phyloP scores from a whole-genome alignment of 2,329 filamentous ascomycete species.

The Xenosphaeropsis pyriputrescens region DNA sequence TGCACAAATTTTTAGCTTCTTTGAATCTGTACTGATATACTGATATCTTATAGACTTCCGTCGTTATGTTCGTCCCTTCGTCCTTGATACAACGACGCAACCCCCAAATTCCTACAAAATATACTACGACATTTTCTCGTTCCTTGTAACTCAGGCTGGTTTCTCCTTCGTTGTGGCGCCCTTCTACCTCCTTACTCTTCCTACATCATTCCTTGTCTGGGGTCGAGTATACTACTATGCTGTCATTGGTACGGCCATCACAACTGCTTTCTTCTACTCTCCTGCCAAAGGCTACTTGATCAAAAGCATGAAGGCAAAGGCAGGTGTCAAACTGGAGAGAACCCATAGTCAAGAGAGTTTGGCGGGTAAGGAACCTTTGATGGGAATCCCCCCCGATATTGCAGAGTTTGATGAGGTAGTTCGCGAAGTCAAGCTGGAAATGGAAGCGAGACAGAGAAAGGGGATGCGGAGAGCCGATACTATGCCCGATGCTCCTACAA shows the following conservation, averaged over 20 bases:
- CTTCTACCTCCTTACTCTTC: constrained; percentile 69
- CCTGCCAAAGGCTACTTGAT: constrained; percentile 52
- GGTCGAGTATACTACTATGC: constrained; percentile 79
- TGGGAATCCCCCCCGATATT: constrained; percentile 67
- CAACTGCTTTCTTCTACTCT: constrained; percentile 65
- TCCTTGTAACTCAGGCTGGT: constrained; percentile 61
- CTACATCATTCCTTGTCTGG: constrained; percentile 63
- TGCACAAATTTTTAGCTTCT: too few species aligned
- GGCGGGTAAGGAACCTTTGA: constrained; percentile 41
- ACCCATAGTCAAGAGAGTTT: constrained; percentile 43
- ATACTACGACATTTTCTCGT: constrained; percentile 74
- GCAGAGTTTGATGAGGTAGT: constrained; percentile 53
- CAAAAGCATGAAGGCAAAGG: constrained; percentile 33
- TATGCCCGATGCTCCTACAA: constrained; percentile 1
- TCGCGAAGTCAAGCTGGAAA: constrained; percentile 32
- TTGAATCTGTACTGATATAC: neutral
- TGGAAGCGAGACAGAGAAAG: constrained; percentile 19
- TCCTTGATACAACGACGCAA: constrained; percentile 64
- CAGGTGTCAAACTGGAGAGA: constrained; percentile 22
- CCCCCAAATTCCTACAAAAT: constrained; percentile 56
- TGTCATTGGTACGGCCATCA: constrained; percentile 47
- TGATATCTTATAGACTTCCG: constrained; percentile 61
- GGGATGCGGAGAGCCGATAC: constrained; percentile 5
- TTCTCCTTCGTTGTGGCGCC: constrained; percentile 75
- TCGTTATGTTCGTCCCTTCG: constrained; percentile 81